Evolutionary conservation across 176 grass and related monocot species (phyloP).

Genomic region (Pharus latifolius): DNA sequence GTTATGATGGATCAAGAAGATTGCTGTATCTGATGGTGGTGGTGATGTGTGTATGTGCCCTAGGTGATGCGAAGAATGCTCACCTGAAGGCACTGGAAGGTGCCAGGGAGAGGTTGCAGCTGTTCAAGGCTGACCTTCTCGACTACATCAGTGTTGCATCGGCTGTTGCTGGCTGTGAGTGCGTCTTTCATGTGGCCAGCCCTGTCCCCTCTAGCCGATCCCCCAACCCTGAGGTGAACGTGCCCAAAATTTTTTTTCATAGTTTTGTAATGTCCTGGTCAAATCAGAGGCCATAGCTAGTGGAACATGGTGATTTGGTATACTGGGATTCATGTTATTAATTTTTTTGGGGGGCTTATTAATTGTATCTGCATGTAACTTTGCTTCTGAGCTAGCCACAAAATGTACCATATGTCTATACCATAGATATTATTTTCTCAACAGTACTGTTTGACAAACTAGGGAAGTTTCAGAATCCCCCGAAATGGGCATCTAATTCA

Average conservation of each 20-base stretch:
- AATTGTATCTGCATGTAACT: background rate
- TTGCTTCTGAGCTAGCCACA: background rate
- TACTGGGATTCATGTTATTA: background rate
- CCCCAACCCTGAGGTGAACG: conserved; percentile 56
- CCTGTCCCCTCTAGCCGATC: conserved; percentile 45
- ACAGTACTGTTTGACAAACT: background rate
- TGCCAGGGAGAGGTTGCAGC: conserved; percentile 42
- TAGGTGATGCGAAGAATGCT: conserved; percentile 58
- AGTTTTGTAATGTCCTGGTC: background rate
- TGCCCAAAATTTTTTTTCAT: background rate
- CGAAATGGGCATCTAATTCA: background rate
- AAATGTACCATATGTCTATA: background rate
- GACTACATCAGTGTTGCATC: conserved; percentile 32
- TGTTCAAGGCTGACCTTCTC: conserved; percentile 57
- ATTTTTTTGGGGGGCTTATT: background rate
- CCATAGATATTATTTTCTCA: background rate
- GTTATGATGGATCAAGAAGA: background rate
- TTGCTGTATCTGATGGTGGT: background rate
- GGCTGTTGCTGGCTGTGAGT: conserved; percentile 47
- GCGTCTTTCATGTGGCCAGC: conserved; percentile 71
- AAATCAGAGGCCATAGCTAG: background rate
- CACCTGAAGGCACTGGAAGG: conserved; percentile 50
- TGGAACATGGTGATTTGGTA: background rate
- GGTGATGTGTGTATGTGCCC: background rate
- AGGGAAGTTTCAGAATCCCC: background rate